These are phyloP conservation scores for Rhinocladiella mackenziei DNA, from an alignment of 2,329 filamentous ascomycete genomes.

Conservation along the genomic window DNA sequence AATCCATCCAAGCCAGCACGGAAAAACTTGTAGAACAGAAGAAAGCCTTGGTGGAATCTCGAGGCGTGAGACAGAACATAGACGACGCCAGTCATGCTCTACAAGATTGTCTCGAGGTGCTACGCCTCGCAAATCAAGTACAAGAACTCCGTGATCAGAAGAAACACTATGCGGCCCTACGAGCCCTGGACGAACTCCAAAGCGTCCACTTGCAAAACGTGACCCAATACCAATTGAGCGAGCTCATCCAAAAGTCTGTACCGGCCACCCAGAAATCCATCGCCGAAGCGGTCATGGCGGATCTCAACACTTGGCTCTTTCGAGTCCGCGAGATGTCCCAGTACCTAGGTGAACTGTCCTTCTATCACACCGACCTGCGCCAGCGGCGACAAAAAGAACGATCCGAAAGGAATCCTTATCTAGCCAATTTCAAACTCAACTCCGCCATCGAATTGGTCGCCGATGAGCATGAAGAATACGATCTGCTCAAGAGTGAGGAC, in stretches of 20 bases:
- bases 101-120: slow-evolving; percentile 84
- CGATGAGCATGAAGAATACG: slow-evolving; percentile 92
- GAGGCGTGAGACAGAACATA: slow-evolving; percentile 89
- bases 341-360: slow-evolving; percentile 90
- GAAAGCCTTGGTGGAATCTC: slow-evolving; percentile 86
- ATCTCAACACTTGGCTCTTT: slow-evolving; percentile 95
- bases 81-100: slow-evolving; percentile 85
- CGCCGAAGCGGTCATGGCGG: slow-evolving; percentile 92
- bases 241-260: slow-evolving; percentile 93
- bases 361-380: slow-evolving; percentile 90
- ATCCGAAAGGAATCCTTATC: slow-evolving; percentile 67
- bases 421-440: slow-evolving; percentile 84
- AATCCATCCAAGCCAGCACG: slow-evolving; percentile 91
- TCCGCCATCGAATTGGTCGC: slow-evolving; percentile 93
- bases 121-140: slow-evolving; percentile 88
- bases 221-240: slow-evolving; percentile 89
- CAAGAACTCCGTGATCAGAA: slow-evolving; percentile 89
- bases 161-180: slow-evolving; percentile 90
- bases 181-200: slow-evolving; percentile 90
- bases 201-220: slow-evolving; percentile 94
- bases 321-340: slow-evolving; percentile 93
- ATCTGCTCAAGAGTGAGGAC: slow-evolving; percentile 92
- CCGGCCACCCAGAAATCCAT: slow-evolving; percentile 89
- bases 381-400: slow-evolving; percentile 78
- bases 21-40: slow-evolving; percentile 94